Base-by-base conservation (phyloP, 2,329 filamentous ascomycete genomes). In the Coniochaeta prunicola region DNA sequence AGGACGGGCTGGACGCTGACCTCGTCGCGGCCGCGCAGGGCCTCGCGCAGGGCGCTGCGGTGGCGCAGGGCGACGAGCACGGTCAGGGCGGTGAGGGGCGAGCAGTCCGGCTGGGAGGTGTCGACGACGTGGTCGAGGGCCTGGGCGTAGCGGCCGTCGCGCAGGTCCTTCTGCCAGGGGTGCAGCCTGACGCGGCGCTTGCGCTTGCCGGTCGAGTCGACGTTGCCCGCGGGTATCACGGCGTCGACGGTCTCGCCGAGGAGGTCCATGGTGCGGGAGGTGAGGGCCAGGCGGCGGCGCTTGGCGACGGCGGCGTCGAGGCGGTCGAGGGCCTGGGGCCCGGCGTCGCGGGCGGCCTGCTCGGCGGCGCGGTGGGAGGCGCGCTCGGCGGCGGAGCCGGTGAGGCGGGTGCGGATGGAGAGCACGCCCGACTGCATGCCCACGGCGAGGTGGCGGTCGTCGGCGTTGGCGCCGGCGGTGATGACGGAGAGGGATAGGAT, bases 381-480 rank as follows among this genome's bases (percentile, higher is more conserved):
- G 89, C 88, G 86, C 36, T 85, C 80, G 63, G 94, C 94, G 66
- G 96, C 90, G 58, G 89, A 80, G 5, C 91, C 91, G 0, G 89
- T 91, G 13, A 96, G 82, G n/a, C 92, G 86, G 1, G 93, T 97
- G 69, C 90, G 89, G 67, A 97, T 83, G 30, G 90, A 96, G 12
- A 99, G 80, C n/a, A 96, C 83, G 53, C 94, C 94, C 2, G 90
- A 96, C 68, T 94, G 88, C 87, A 97, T 93, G 71, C 93, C 94
- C 1, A 99, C 94, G 4, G 90, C 92, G 57, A 99, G 83, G 73
- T 99, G 94, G 64, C 92, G 91, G 75, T 99, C 94, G 67, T 92
- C 89, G 56, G 83, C 81, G 58, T 83, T 82, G 13, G 79, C 71
- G n/a, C 86, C 86, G 9, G 85, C 80, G 13, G 82, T 80, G 63